A percentile compares a stretch with the other conserved stretches of the same genome.
phyloP scores from a whole-genome alignment of 805 yeast genomes.

The Candida wancherniae region DNA sequence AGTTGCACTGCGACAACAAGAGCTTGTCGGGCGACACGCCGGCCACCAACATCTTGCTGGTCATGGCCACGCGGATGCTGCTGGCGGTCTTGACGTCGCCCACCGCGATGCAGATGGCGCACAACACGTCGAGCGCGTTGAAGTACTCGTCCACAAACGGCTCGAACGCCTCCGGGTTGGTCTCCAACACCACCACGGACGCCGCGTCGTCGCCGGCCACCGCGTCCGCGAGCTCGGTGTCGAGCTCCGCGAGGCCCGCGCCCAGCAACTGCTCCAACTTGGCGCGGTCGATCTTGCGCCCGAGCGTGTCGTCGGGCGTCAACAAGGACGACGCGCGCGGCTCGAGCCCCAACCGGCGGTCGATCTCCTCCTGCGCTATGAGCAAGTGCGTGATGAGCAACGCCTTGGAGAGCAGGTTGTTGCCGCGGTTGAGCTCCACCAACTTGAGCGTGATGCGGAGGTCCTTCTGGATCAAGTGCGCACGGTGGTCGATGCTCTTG shows the following conservation, averaged over 20 bases:
- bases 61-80: slow-evolving; percentile 56
- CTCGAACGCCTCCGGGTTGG: slow-evolving; percentile 55
- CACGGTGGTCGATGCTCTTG: slow-evolving; percentile 32
- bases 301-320: slow-evolving; percentile 6
- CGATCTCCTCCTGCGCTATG: slow-evolving; percentile 63
- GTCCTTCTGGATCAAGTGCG: slow-evolving; percentile 64
- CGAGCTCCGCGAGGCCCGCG: slow-evolving; percentile 1
- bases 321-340: slow-evolving; percentile 6
- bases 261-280: slow-evolving; percentile 1
- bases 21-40: slow-evolving; percentile 63
- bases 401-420: slow-evolving; percentile 49
- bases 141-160: slow-evolving; percentile 76
- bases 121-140: slow-evolving; percentile 68
- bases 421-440: slow-evolving; percentile 48
- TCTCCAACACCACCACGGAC: slow-evolving; percentile 20
- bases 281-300: not conserved
- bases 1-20: slow-evolving; percentile 59
- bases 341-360: slow-evolving; percentile 29
- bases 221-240: not conserved
- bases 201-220: slow-evolving; percentile 8
- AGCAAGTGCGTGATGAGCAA: slow-evolving; percentile 58
- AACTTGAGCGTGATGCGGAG: slow-evolving; percentile 64
- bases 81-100: slow-evolving; percentile 65
- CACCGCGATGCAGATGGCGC: slow-evolving; percentile 62
- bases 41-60: slow-evolving; percentile 70